phyloP scores from a whole-genome alignment of 257 asterid species.

The Osmanthus fragrans region DNA sequence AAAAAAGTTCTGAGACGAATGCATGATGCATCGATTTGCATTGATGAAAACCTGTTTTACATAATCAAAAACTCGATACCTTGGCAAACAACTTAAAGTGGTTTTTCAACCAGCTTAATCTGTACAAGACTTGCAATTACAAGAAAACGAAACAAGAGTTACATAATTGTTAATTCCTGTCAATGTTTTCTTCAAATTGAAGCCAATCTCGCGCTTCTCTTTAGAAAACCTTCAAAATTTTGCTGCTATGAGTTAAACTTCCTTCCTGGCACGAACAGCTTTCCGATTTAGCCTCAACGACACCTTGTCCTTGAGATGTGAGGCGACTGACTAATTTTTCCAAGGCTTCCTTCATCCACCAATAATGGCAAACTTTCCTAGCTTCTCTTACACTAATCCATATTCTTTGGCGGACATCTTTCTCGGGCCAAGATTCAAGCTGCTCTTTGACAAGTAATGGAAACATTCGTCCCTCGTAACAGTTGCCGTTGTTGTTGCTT shows the following conservation, averaged over 20 bases:
- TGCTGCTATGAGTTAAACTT: constrained; percentile 44
- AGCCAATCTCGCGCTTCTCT: constrained; percentile 3
- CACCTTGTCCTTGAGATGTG: constrained; percentile 29
- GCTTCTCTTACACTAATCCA: constrained; percentile 71
- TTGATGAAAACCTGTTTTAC: background rate
- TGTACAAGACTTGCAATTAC: constrained; percentile 27
- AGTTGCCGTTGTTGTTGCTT: constrained; percentile 52
- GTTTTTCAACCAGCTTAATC: constrained; percentile 6
- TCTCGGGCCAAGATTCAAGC: constrained; percentile 89
- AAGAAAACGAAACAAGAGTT: constrained; percentile 25
- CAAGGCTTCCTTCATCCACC: constrained; percentile 70
- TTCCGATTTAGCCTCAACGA: constrained; percentile 18
- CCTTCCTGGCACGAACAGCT: constrained; percentile 21
- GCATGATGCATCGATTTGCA: constrained; percentile 11
- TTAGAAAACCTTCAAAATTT: background rate
- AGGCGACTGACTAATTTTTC: constrained; percentile 46
- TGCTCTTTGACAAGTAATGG: constrained; percentile 71
- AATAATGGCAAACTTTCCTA: constrained; percentile 46
- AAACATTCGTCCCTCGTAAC: constrained; percentile 75
- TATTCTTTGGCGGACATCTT: constrained; percentile 73
- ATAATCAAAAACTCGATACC: constrained; percentile 3
- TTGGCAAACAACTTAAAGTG: constrained; percentile 8
- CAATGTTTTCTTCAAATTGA: constrained; percentile 20
- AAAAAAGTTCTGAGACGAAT: background rate
- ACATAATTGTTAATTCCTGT: constrained; percentile 17